phyloP scores from a whole-genome alignment of 1,284 basidiomycete species.

The Schizophyllum commune region DNA sequence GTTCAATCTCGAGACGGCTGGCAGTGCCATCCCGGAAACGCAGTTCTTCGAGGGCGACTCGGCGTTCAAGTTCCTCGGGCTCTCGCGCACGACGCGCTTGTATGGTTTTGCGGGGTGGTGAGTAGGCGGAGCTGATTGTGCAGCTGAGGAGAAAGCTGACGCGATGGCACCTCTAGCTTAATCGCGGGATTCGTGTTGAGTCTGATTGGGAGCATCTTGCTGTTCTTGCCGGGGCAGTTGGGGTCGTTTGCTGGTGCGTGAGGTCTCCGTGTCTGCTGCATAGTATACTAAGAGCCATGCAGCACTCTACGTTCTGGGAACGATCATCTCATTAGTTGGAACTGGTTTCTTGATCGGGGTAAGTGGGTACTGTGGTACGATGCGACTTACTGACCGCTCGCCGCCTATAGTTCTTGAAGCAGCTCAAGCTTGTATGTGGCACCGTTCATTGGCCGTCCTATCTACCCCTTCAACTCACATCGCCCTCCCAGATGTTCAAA shows the following conservation, averaged over 20 bases:
- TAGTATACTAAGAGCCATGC: constrained; percentile 7
- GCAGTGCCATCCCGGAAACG: constrained; percentile 53
- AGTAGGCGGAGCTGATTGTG: constrained; percentile 18
- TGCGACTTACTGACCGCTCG: constrained; percentile 1
- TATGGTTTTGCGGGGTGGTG: constrained; percentile 83
- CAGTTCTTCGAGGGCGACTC: constrained; percentile 79
- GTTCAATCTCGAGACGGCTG: constrained; percentile 66
- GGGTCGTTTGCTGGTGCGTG: constrained; percentile 71
- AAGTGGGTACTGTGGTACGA: constrained; percentile 18
- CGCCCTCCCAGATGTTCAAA: constrained; percentile 76
- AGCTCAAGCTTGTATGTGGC: constrained; percentile 65
- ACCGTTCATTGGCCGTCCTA: background rate
- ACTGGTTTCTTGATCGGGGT: constrained; percentile 89
- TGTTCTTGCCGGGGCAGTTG: constrained; percentile 61
- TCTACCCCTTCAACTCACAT: constrained; percentile 2
- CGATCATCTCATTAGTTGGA: constrained; percentile 76
- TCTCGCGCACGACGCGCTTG: constrained; percentile 72
- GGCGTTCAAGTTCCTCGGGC: constrained; percentile 70
- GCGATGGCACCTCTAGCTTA: constrained; percentile 35
- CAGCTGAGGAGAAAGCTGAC: background rate
- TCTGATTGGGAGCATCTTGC: constrained; percentile 71
- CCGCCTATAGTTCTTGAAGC: constrained; percentile 57
- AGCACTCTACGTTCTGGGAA: constrained; percentile 83
- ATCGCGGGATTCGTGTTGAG: constrained; percentile 72
- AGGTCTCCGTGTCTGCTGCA: background rate